phyloP scores from a whole-genome alignment of 768 basidiomycete species.

The Stropharia rugosoannulata region DNA sequence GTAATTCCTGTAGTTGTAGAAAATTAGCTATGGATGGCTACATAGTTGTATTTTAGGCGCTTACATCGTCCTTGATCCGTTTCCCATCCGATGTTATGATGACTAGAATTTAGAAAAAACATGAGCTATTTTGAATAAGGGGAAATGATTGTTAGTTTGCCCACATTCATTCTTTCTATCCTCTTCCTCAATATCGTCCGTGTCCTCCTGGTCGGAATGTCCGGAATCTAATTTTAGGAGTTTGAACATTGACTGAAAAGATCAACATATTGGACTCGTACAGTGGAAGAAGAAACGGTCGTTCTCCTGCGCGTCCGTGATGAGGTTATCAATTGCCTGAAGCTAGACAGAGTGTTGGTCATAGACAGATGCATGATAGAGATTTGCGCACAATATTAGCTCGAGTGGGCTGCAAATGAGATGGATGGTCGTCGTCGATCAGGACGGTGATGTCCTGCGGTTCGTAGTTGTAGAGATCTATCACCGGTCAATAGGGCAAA shows the following conservation, averaged over 20 bases:
- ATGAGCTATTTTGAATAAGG: background rate
- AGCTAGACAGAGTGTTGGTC: conserved; percentile 26
- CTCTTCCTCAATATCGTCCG: conserved; percentile 41
- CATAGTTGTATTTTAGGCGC: background rate
- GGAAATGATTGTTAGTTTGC: conserved; percentile 2
- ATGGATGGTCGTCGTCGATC: conserved; percentile 34
- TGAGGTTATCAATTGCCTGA: conserved; percentile 40
- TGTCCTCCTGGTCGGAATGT: conserved; percentile 45
- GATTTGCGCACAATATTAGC: conserved; percentile 40
- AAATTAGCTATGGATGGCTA: background rate
- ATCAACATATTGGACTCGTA: conserved; percentile 22
- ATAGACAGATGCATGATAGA: background rate
- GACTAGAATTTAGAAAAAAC: conserved; percentile 24
- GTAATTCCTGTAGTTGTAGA: conserved; percentile 26
- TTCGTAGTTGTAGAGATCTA: conserved; percentile 34
- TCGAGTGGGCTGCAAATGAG: conserved; percentile 37
- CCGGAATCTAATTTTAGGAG: conserved; percentile 38
- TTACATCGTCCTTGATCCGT: conserved; percentile 37
- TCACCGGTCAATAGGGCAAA: background rate
- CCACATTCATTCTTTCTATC: conserved; percentile 56
- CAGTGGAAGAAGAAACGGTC: conserved; percentile 62
- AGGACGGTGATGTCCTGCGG: conserved; percentile 40
- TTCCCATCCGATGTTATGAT: conserved; percentile 39
- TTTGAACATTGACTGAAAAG: background rate
- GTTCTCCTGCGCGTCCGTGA: conserved; percentile 39